Percentiles rank a stretch among this genome's conserved stretches.
phyloP scores from a whole-genome alignment of 768 basidiomycete species.

The Lyophyllum atratum region DNA sequence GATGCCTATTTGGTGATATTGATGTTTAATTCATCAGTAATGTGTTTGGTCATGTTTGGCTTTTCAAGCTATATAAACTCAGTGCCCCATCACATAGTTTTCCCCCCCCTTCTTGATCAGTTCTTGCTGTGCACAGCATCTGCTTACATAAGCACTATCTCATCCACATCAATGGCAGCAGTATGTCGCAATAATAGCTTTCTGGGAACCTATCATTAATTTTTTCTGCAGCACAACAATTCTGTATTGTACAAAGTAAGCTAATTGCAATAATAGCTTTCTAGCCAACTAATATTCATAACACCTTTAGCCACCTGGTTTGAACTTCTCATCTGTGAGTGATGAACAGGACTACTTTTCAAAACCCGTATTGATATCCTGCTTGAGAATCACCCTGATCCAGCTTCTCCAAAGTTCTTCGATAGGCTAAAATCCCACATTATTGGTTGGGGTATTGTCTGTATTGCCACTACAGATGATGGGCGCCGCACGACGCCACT shows the following conservation, averaged over 20 bases:
- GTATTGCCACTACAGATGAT: background rate
- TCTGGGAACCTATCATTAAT: background rate
- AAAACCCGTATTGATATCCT: background rate
- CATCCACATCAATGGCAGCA: background rate
- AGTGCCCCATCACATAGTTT: no score
- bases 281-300: background rate
- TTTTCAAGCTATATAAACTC: no score
- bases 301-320: no score
- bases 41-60: no score
- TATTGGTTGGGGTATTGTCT: background rate
- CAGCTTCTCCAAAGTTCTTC: background rate
- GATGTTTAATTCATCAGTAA: no score
- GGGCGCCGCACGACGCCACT: background rate
- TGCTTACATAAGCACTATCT: background rate
- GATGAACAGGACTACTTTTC: background rate
- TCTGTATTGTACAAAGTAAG: background rate
- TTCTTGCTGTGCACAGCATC: background rate
- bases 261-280: background rate
- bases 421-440: background rate
- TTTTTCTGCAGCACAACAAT: no score
- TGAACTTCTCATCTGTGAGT: background rate
- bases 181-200: background rate
- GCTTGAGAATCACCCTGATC: background rate
- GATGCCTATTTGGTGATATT: no score
- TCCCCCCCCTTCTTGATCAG: no score